Percentiles rank a stretch among this genome's conserved stretches.
Conservation (phyloP, 306 rosid species). For the Lathyrus sativus region DNA sequence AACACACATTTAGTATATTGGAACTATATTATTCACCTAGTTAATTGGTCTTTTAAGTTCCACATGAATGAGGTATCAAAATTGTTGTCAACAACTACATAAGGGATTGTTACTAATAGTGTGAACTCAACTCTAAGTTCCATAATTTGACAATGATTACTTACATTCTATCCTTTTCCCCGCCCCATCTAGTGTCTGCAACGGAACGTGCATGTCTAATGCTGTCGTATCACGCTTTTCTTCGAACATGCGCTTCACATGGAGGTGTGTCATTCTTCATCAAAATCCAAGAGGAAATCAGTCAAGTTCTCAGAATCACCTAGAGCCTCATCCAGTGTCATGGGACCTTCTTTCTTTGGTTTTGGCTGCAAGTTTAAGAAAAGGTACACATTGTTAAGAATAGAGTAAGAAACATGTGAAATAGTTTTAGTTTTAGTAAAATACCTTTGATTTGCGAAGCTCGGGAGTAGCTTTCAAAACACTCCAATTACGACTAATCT, state of each 20-base stretch:
- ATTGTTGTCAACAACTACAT: constrained; percentile 21
- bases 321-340: constrained; percentile 74
- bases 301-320: constrained; percentile 86
- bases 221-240: constrained; percentile 15
- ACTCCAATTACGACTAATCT: constrained; percentile 86
- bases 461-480: constrained; percentile 78
- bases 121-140: neutral
- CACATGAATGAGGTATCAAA: constrained; percentile 34
- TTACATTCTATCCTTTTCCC: constrained; percentile 15
- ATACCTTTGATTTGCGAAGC: constrained; percentile 79
- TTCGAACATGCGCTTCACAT: constrained; percentile 17
- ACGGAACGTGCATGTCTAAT: neutral
- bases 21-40: constrained; percentile 22
- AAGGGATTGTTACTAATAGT: constrained; percentile 2
- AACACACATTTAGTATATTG: constrained; percentile 19
- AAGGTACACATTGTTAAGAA: constrained; percentile 6
- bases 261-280: constrained; percentile 55
- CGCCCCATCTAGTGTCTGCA: constrained; percentile 24
- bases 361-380: constrained; percentile 58
- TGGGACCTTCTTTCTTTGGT: constrained; percentile 63
- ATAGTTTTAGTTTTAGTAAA: neutral
- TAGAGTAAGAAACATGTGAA: constrained; percentile 32
- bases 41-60: constrained; percentile 19
- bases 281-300: constrained; percentile 90
- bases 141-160: constrained; percentile 27